Evolutionary conservation across 2,329 filamentous ascomycete genomes (phyloP).

Genomic region (Rosellinia necatrix): DNA sequence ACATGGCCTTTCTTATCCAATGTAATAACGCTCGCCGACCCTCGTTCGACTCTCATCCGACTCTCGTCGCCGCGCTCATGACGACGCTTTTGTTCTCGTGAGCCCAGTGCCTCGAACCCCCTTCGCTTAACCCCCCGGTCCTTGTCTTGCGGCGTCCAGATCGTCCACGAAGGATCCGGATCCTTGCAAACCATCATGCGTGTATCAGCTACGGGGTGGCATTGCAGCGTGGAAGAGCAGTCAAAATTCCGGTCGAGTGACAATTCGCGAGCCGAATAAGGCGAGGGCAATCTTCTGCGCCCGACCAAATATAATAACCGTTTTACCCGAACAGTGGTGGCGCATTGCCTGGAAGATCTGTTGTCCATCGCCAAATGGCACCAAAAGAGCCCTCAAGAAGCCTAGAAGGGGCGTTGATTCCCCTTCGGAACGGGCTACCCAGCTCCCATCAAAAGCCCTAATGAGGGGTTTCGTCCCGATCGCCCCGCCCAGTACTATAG

Average conservation of each 20-base stretch:
- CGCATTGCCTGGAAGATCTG: constrained; percentile 2
- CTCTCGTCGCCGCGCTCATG: too few relatives aligned
- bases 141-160: constrained; percentile 15
- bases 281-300: constrained; percentile 22
- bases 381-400: neutral
- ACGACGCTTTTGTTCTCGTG: neutral
- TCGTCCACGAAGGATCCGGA: neutral
- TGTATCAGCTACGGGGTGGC: constrained; percentile 20
- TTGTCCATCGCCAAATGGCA: constrained; percentile 3
- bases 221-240: constrained; percentile 22
- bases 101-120: too few relatives aligned
- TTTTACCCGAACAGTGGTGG: constrained; percentile 22
- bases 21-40: too few relatives aligned
- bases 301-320: constrained; percentile 21
- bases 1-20: too few relatives aligned
- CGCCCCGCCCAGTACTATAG: constrained; percentile 1
- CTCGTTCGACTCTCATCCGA: too few relatives aligned
- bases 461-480: neutral
- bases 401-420: neutral
- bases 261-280: constrained; percentile 26
- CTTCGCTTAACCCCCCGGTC: neutral
- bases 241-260: constrained; percentile 9
- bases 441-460: neutral
- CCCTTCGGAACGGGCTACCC: neutral
- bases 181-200: constrained; percentile 12